Percentiles rank a stretch among this genome's conserved stretches.
Evolutionary conservation across 768 basidiomycete species (phyloP).

Genomic region (Trametopsis cervina): DNA sequence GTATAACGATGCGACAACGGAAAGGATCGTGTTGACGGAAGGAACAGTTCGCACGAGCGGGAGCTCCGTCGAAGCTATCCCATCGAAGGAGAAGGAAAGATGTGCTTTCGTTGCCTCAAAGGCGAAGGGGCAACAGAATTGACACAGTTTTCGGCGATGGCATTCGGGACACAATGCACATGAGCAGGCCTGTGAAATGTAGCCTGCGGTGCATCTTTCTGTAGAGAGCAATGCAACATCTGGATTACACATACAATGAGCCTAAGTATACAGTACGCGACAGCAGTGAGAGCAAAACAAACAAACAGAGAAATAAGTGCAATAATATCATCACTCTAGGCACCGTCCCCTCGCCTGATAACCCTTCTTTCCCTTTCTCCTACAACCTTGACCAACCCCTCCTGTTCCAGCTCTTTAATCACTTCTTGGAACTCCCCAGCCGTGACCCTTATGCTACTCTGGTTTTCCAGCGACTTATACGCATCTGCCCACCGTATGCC

Average conservation of each 20-base stretch:
- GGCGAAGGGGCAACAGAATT: constrained; percentile 24
- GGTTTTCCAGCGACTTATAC: constrained; percentile 69
- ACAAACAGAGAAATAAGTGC: not conserved
- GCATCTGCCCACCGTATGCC: constrained; percentile 81
- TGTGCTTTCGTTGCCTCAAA: constrained; percentile 33
- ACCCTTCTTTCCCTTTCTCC: constrained; percentile 83
- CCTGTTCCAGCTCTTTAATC: constrained; percentile 70
- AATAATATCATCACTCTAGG: not conserved
- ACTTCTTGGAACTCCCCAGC: constrained; percentile 76
- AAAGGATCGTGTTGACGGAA: constrained; percentile 42
- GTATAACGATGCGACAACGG: constrained; percentile 26
- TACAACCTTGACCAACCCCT: constrained; percentile 79
- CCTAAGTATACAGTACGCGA: too few species aligned
- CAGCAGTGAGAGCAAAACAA: not conserved
- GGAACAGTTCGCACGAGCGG: constrained; percentile 30
- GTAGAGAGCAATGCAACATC: too few species aligned
- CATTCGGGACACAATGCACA: too few species aligned
- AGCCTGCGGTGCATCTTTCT: too few species aligned
- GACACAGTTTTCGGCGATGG: too few species aligned
- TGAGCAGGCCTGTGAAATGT: too few species aligned
- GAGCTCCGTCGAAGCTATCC: constrained; percentile 35
- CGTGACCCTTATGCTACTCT: constrained; percentile 81
- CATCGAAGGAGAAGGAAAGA: constrained; percentile 28
- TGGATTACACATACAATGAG: too few species aligned
- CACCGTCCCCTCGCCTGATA: constrained; percentile 60